Percentiles rank a stretch among this genome's conserved stretches.
Conservation (phyloP, 208 protist species). For the Acanthamoeba triangularis region DNA sequence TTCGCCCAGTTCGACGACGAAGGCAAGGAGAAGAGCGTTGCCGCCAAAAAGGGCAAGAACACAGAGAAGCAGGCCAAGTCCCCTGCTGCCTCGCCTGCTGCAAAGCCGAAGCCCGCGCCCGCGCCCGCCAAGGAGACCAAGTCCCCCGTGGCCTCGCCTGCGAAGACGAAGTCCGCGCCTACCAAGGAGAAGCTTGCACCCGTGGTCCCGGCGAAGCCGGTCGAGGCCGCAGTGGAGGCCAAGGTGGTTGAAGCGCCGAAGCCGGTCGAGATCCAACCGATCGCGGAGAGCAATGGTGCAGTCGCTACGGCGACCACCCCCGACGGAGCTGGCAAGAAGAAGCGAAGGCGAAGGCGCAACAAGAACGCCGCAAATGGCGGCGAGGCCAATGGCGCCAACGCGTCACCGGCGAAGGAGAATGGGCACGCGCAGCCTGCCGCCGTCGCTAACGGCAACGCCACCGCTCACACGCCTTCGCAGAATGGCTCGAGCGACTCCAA, state of each 20-base stretch:
- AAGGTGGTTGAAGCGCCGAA: no score
- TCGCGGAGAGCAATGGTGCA: background rate
- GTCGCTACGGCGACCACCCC: background rate
- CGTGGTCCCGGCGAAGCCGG: no score
- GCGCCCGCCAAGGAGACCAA: background rate
- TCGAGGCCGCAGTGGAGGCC: no score
- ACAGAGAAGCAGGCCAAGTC: background rate
- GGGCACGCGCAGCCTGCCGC: background rate
- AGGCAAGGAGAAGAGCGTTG: background rate
- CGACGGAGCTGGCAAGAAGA: background rate
- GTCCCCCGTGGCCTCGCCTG: background rate
- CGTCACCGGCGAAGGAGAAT: background rate
- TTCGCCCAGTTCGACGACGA: conserved; percentile 18
- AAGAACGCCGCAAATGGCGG: background rate
- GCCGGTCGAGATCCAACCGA: no score
- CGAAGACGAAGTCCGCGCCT: background rate
- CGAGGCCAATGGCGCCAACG: background rate
- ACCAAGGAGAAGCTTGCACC: background rate
- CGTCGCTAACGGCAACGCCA: background rate
- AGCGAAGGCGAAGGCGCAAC: background rate
- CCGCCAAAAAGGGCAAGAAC: background rate
- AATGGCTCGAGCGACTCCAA: background rate
- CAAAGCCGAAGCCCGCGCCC: background rate
- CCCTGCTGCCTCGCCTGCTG: background rate
- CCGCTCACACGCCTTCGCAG: background rate